Conservation (phyloP, 345 rosid genomes). For the Durio zibethinus region DNA sequence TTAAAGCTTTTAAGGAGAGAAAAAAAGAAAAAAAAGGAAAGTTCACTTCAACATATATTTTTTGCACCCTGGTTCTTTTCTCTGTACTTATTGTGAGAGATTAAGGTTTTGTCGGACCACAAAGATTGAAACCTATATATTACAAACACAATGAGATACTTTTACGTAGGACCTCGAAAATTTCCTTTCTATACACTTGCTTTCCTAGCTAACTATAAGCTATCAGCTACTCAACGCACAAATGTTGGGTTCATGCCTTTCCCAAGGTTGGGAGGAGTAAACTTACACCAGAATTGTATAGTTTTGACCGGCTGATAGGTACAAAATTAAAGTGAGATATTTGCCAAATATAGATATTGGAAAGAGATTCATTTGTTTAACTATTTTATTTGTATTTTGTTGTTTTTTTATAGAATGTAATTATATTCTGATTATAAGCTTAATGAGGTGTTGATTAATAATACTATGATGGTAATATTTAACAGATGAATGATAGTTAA, state of each 20-base stretch:
- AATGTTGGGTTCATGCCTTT: not conserved
- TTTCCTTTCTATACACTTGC: not conserved
- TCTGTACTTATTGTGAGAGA: not conserved
- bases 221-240: not conserved
- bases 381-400: too few relatives aligned
- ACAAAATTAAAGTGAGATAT: not conserved
- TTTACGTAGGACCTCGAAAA: not conserved
- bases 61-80: not conserved
- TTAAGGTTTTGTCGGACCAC: not conserved
- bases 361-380: not conserved
- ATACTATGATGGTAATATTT: too few relatives aligned
- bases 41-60: not conserved
- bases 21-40: not conserved
- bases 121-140: not conserved
- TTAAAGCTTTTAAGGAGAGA: not conserved
- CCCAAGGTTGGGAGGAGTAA: not conserved
- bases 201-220: not conserved
- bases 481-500: too few relatives aligned
- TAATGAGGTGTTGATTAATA: too few relatives aligned
- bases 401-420: too few relatives aligned
- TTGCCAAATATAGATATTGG: not conserved
- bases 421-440: too few relatives aligned
- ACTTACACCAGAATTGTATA: not conserved
- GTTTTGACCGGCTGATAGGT: not conserved
- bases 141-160: not conserved